phyloP scores from a whole-genome alignment of 176 grass and related monocot genomes.

The Triticum timopheevii region DNA sequence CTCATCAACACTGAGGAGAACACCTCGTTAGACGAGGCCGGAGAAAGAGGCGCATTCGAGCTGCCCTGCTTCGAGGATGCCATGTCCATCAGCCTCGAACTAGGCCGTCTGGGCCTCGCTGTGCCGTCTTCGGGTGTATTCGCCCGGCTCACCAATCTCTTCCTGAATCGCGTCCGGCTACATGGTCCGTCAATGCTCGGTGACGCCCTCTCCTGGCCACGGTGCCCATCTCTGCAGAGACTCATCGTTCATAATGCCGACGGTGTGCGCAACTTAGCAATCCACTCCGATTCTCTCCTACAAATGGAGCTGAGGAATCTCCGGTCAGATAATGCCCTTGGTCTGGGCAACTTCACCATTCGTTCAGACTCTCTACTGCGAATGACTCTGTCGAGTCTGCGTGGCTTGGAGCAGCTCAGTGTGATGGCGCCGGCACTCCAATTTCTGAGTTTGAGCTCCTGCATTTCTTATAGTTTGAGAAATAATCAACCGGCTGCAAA shows the following conservation, averaged over 20 bases:
- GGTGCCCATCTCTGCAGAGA: neutral
- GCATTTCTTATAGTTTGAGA: neutral
- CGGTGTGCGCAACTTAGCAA: neutral
- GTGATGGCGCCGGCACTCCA: neutral
- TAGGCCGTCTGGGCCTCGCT: neutral
- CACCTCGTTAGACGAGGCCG: neutral
- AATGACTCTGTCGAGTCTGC: neutral
- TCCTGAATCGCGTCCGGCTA: neutral
- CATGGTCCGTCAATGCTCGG: neutral
- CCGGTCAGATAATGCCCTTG: too few species aligned
- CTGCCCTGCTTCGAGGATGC: conserved; percentile 26
- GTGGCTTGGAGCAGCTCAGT: neutral
- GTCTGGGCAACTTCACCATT: neutral
- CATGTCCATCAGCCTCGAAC: neutral
- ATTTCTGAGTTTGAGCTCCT: fast-evolving
- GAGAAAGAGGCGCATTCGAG: neutral
- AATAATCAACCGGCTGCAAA: neutral
- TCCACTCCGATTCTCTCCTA: neutral
- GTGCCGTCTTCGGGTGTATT: neutral
- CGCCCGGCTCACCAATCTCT: neutral
- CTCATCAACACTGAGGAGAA: neutral
- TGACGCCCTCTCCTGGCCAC: neutral
- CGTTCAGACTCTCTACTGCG: neutral
- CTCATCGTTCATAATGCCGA: neutral
- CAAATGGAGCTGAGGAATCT: neutral